phyloP scores from a whole-genome alignment of 306 rosid genomes.

The Nissolia schottii region DNA sequence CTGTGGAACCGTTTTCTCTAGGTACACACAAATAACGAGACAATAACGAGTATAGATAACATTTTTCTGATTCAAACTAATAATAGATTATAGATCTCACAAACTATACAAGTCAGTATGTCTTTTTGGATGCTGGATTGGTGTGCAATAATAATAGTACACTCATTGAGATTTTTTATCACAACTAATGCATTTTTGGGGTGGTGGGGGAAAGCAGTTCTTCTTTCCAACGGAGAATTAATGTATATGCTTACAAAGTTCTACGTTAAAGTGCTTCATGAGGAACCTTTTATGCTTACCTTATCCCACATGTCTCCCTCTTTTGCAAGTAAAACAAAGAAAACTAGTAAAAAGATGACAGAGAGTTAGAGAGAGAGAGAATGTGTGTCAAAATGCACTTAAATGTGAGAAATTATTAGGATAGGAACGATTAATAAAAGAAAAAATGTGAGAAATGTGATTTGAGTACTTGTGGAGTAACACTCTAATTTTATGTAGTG shows the following conservation, averaged over 20 bases:
- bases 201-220: not conserved
- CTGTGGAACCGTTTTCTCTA: not conserved
- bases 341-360: constrained; percentile 8
- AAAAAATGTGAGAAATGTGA: no score
- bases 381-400: not conserved
- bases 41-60: no score
- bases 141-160: not conserved
- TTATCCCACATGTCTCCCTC: not conserved
- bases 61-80: no score
- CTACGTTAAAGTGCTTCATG: constrained; percentile 6
- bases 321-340: not conserved
- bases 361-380: not conserved
- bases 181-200: not conserved
- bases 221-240: not conserved
- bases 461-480: no score
- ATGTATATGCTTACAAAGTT: not conserved
- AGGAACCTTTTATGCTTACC: constrained; percentile 1
- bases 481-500: no score
- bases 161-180: no score
- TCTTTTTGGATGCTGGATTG: no score
- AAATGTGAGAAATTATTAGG: no score
- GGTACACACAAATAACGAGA: no score
- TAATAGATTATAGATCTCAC: no score
- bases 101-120: not conserved
- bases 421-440: no score